Conservation (phyloP, 345 rosid genomes). For the Gossypium turneri region DNA sequence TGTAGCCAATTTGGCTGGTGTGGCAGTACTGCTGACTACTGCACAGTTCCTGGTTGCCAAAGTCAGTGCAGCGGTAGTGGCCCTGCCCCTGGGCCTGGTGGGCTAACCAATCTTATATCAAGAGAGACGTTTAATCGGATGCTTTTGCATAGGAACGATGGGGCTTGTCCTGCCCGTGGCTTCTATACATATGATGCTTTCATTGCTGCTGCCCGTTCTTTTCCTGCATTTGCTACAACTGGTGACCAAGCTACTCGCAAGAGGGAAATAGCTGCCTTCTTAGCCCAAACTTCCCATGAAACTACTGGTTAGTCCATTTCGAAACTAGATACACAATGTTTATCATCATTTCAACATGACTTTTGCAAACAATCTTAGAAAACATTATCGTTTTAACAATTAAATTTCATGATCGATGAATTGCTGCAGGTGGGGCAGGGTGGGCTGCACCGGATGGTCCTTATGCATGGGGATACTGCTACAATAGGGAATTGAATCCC, state of each 20-base stretch:
- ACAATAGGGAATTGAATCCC: conserved; percentile 42
- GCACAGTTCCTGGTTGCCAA: conserved; percentile 44
- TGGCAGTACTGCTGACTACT: conserved; percentile 35
- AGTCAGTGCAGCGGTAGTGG: conserved; percentile 43
- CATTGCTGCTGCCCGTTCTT: conserved; percentile 47
- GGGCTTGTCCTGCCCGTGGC: conserved; percentile 48
- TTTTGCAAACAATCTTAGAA: not conserved
- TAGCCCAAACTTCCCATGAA: conserved; percentile 68
- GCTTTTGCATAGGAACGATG: conserved; percentile 50
- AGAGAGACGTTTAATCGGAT: conserved; percentile 36
- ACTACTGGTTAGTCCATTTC: conserved; percentile 34
- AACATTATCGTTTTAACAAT: not conserved
- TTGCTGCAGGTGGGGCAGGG: conserved; percentile 30
- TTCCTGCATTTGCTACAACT: conserved; percentile 41
- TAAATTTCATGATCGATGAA: not conserved
- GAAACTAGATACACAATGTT: not conserved
- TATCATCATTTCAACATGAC: not conserved
- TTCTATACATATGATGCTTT: conserved; percentile 68
- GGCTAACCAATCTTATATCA: conserved; percentile 31
- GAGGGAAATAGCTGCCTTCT: conserved; percentile 61
- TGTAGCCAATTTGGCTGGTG: conserved; percentile 54
- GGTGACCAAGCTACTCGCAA: conserved; percentile 35
- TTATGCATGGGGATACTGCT: conserved; percentile 71
- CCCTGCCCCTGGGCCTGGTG: not conserved
- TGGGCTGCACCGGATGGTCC: conserved; percentile 64